Evolutionary conservation across 2,329 filamentous ascomycete genomes (phyloP), one percentile per base, ranked within the genome.

Genomic region (Stagonosporopsis rhizophila): DNA sequence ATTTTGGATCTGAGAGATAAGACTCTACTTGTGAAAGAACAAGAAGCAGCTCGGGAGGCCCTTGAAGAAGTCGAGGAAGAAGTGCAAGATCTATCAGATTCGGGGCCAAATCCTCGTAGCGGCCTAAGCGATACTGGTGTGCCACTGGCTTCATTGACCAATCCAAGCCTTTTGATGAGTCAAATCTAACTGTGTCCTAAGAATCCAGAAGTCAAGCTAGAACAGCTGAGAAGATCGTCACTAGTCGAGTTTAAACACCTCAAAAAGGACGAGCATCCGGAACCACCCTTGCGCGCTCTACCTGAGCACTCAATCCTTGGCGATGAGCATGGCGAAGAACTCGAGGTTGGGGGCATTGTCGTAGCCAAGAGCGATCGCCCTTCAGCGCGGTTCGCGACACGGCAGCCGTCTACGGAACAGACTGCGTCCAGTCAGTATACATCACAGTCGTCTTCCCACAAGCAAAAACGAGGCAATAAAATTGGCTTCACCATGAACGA

Each of bases 151-250:
- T 73, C 70, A 40, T 66, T 73, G 44, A 72, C 69, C 22, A 49
- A 70, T 28, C 66, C 67, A 45, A 56, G 51, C n/a, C 50, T 67
- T 27, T 54, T 68, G 45, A 30, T 59, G 67, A 61, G 68, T 70
- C 75, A 61, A 76, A 67, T 68, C 63, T 51, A 56, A 50, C 28
- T 62, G 38, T 56, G 46, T 59, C 17, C 60, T n/a, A 75, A 82
- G 80, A 75, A 82, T 52, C 80, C 80, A 0, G 66, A 69, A 38
- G 72, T 73, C 41, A 77, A 78, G 64, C 79, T 82, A 56, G 80
- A 82, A 56, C 66, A 79, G 57, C 75, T 82, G 11, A 77, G 80
- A 39, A 74, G 78, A 23, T 77, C 74, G 32, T 82, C 80, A 2
- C 66, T 81, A 17, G 62, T 77, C 59, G 76, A 78, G 57, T 70